These are phyloP conservation scores for Seiridium unicorne DNA, from an alignment of 2,329 filamentous ascomycete species.

Conservation along the genomic window DNA sequence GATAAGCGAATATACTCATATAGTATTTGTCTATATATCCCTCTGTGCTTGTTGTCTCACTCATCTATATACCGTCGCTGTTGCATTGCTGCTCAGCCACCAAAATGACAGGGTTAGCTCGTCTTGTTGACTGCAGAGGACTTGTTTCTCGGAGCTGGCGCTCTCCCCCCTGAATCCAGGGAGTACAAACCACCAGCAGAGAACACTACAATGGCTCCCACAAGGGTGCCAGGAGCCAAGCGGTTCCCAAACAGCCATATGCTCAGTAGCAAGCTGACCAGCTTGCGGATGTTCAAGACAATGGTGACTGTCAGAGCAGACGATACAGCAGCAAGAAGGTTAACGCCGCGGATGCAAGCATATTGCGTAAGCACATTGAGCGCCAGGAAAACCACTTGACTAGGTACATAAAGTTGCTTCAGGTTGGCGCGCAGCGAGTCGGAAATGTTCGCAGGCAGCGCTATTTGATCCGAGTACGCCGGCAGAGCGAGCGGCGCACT, in stretches of 20 bases:
- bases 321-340: conserved; percentile 83
- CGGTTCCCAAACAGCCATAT: conserved; percentile 93
- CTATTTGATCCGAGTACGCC: conserved; percentile 26
- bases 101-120: background rate
- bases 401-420: conserved; percentile 52
- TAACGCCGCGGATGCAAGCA: conserved; percentile 92
- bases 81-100: background rate
- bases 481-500: conserved; percentile 61
- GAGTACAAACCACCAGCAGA: conserved; percentile 89
- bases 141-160: conserved; percentile 23
- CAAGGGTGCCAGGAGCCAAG: conserved; percentile 71
- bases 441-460: conserved; percentile 31
- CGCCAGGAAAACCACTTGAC: conserved; percentile 68
- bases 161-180: conserved; percentile 56
- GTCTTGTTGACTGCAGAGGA: conserved; percentile 9
- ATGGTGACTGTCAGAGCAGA: conserved; percentile 95
- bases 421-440: conserved; percentile 35
- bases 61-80: background rate
- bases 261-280: conserved; percentile 86
- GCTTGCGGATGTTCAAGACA: conserved; percentile 90
- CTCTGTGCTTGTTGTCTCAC: background rate
- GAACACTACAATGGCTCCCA: conserved; percentile 86
- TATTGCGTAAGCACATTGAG: conserved; percentile 89
- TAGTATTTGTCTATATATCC: background rate
- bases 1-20: background rate